phyloP scores from a whole-genome alignment of 192 early-diverging fungal genomes.

The Haplosporangium gracile region DNA sequence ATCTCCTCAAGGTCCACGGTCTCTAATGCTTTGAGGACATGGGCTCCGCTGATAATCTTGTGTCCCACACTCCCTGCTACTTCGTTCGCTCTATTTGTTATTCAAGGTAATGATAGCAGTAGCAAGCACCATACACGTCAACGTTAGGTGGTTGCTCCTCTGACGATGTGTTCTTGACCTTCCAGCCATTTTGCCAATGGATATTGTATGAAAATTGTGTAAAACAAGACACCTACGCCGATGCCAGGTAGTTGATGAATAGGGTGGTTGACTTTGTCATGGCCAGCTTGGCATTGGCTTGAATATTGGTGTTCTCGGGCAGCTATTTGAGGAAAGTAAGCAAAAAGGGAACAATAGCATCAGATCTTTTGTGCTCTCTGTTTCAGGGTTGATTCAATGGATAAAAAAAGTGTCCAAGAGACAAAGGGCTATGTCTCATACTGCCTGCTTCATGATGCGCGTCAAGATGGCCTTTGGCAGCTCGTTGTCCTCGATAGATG shows the following conservation, averaged over 20 bases:
- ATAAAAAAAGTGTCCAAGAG: too few species aligned
- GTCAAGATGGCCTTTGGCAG: slow-evolving; percentile 63
- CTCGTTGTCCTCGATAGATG: slow-evolving; percentile 65
- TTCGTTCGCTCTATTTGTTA: slow-evolving; percentile 60
- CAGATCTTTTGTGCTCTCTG: neutral
- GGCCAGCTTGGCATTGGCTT: slow-evolving; percentile 64
- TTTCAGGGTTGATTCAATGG: neutral
- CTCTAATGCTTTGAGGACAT: slow-evolving; percentile 65
- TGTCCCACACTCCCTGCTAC: slow-evolving; percentile 59
- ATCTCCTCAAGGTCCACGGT: slow-evolving; percentile 60
- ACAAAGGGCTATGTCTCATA: slow-evolving; percentile 15
- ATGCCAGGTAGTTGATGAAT: slow-evolving; percentile 65
- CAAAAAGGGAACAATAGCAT: neutral
- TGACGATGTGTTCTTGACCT: neutral
- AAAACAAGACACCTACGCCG: slow-evolving; percentile 52
- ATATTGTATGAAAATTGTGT: neutral
- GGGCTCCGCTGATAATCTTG: slow-evolving; percentile 61
- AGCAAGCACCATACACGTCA: neutral
- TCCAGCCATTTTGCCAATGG: too few species aligned
- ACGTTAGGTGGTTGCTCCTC: neutral
- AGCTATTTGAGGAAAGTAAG: slow-evolving; percentile 38
- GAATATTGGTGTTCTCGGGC: slow-evolving; percentile 62
- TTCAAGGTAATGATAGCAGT: neutral
- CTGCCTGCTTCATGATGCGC: slow-evolving; percentile 61
- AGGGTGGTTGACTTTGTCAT: slow-evolving; percentile 65